Percentiles rank a stretch among this genome's conserved stretches.
These are phyloP conservation scores for Leccinellum luteum DNA, from an alignment of 768 basidiomycete genomes.

Conservation along the genomic window DNA sequence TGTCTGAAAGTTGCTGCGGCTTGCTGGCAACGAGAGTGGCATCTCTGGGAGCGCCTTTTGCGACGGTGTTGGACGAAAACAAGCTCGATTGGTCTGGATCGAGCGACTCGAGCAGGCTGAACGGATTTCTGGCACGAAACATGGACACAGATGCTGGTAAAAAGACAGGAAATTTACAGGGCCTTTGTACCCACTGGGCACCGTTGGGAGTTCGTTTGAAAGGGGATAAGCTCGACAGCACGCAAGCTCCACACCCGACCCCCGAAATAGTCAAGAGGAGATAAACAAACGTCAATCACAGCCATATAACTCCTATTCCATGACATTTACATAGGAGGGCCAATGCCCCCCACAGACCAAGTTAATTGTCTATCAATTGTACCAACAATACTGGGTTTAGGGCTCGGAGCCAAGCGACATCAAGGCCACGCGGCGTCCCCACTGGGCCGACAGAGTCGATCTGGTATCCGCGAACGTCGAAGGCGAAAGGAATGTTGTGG, in stretches of 20 bases:
- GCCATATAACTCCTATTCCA: neutral
- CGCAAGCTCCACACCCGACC: neutral
- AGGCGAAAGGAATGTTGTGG: constrained; percentile 14
- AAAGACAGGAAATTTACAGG: neutral
- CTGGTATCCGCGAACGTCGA: constrained; percentile 47
- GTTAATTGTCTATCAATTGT: neutral
- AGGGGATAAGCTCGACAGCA: neutral
- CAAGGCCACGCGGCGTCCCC: constrained; percentile 19
- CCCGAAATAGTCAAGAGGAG: neutral
- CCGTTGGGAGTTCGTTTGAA: neutral
- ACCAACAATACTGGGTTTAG: constrained; percentile 1
- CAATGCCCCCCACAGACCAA: neutral
- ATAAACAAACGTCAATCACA: constrained; percentile 20
- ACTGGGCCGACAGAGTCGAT: constrained; percentile 38
- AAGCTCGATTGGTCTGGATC: neutral
- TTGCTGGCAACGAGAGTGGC: neutral
- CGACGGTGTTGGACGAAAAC: neutral
- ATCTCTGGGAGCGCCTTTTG: neutral
- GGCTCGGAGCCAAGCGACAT: constrained; percentile 1
- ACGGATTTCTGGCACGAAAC: constrained; percentile 1
- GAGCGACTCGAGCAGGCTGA: constrained; percentile 1
- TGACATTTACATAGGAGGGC: neutral
- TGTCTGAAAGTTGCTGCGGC: neutral
- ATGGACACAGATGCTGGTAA: neutral
- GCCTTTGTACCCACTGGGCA: neutral